These are phyloP conservation scores for Esteya vermicola DNA, from an alignment of 2,329 filamentous ascomycete genomes.

Conservation along the genomic window DNA sequence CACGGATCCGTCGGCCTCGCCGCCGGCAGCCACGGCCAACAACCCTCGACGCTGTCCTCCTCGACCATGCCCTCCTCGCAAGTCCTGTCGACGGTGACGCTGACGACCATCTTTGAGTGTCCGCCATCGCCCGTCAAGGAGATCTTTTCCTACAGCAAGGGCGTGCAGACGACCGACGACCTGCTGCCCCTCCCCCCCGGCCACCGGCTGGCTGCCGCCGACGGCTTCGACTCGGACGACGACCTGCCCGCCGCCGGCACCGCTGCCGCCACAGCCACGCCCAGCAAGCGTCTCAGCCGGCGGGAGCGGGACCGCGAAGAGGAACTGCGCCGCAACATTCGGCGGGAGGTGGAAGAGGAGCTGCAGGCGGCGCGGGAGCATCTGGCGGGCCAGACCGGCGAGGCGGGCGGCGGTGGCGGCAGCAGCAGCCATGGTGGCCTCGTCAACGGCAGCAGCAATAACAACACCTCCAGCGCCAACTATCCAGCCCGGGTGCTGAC, in stretches of 20 bases:
- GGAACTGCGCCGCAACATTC: slow-evolving; percentile 70
- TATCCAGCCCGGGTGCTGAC: slow-evolving; percentile 72
- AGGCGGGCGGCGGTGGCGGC: slow-evolving; percentile 44
- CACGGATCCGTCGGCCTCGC: slow-evolving; percentile 25
- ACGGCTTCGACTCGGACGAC: slow-evolving; percentile 50
- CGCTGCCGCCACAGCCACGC: slow-evolving; percentile 30
- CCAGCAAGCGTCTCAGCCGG: slow-evolving; percentile 63
- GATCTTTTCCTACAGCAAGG: slow-evolving; percentile 92
- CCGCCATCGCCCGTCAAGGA: slow-evolving; percentile 65
- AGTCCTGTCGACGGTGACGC: slow-evolving; percentile 57
- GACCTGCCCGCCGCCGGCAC: slow-evolving; percentile 41
- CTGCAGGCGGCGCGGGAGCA: slow-evolving; percentile 54
- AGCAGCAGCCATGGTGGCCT: no score
- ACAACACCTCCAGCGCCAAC: no score
- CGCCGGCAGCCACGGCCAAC: slow-evolving; percentile 20
- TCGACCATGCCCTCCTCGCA: slow-evolving; percentile 40
- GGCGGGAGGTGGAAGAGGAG: slow-evolving; percentile 87
- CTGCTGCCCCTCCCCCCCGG: slow-evolving; percentile 44
- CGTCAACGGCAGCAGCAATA: no score
- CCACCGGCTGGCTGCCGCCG: no score
- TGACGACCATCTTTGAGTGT: slow-evolving; percentile 69
- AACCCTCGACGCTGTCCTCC: not conserved
- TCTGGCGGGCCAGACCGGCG: slow-evolving; percentile 54
- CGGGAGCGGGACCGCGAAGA: slow-evolving; percentile 75
- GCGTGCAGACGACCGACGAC: slow-evolving; percentile 75